These are phyloP conservation scores for Ophiostoma populinum DNA, from an alignment of 2,329 filamentous ascomycete genomes.

Conservation along the genomic window DNA sequence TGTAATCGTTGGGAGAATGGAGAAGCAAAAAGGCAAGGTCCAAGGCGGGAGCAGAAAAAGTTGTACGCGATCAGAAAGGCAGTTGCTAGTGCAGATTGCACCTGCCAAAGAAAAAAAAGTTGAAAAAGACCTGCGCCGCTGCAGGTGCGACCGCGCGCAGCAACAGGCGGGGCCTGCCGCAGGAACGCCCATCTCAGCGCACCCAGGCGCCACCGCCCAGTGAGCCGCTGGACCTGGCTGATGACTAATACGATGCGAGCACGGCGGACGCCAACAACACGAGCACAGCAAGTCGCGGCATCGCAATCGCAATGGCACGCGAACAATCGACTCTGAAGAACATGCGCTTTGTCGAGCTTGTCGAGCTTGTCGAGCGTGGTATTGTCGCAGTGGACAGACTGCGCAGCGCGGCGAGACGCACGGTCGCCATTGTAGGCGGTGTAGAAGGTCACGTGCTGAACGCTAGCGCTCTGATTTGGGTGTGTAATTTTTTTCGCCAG, in stretches of 20 bases:
- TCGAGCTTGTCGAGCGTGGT: no score
- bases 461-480: constrained; percentile 8
- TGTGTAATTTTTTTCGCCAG: constrained; percentile 4
- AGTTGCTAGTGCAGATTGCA: constrained; percentile 2
- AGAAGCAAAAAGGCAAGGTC: background rate
- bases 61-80: constrained; percentile 3
- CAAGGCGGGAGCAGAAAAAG: constrained; percentile 2
- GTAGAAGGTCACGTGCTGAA: constrained; percentile 6
- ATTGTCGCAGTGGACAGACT: no score
- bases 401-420: no score
- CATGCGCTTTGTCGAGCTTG: no score
- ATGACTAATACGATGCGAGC: no score
- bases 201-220: no score
- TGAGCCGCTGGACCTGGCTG: background rate
- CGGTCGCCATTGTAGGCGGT: no score
- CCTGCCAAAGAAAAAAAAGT: constrained; percentile 4
- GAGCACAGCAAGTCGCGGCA: no score
- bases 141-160: background rate
- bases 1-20: background rate
- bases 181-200: no score
- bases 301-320: no score
- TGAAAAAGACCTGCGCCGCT: constrained; percentile 5
- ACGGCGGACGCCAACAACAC: no score
- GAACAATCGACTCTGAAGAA: no score
- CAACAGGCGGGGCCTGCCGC: constrained; percentile 4